Evolutionary conservation across 768 basidiomycete species (phyloP).

Genomic region (Suillus plorans): DNA sequence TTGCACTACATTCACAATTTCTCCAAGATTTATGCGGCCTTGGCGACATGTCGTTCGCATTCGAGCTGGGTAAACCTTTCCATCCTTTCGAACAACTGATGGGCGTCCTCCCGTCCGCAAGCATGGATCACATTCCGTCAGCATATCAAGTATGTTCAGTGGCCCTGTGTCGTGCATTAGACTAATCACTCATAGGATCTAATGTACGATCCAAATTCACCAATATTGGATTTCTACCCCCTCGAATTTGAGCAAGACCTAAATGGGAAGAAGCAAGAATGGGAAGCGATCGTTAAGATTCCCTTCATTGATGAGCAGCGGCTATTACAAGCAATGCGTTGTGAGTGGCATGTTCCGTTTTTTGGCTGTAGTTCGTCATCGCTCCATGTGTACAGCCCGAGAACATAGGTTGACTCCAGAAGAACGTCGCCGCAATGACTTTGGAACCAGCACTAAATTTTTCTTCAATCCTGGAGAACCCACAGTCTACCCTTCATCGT

Average conservation of each 20-base stretch:
- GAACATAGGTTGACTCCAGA: conserved; percentile 76
- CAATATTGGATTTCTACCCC: conserved; percentile 95
- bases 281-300: conserved; percentile 99
- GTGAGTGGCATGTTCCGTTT: conserved; percentile 41
- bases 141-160: conserved; percentile 68
- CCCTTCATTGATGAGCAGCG: conserved; percentile 90
- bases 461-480: conserved; percentile 61
- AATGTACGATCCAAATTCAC: conserved; percentile 81
- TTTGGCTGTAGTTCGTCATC: neutral
- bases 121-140: conserved; percentile 82
- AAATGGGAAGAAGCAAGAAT: conserved; percentile 98
- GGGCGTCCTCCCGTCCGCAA: conserved; percentile 94
- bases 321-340: conserved; percentile 78
- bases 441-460: conserved; percentile 82
- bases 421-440: conserved; percentile 73
- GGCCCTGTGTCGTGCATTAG: neutral
- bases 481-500: conserved; percentile 81
- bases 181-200: conserved; percentile 58
- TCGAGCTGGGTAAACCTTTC: conserved; percentile 88
- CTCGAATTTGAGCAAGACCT: conserved; percentile 87
- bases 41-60: conserved; percentile 80
- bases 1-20: conserved; percentile 8
- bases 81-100: conserved; percentile 94
- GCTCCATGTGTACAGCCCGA: conserved; percentile 47
- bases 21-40: conserved; percentile 56